Evolutionary conservation across 805 yeast species (phyloP).

Genomic region (Diddensiella caesifluorescens): DNA sequence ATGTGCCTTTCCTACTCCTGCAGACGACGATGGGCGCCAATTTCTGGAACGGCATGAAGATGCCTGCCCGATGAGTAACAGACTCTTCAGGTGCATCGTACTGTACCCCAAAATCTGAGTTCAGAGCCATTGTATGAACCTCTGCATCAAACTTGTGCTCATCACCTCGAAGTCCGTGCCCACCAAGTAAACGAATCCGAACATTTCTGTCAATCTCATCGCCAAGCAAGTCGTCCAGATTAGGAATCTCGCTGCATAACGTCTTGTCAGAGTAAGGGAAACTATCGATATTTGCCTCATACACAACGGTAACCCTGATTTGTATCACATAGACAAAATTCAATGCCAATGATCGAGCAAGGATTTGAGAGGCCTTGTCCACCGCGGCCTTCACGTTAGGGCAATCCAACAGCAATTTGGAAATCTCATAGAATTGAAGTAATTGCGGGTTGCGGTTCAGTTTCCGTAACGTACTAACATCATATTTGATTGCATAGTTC

Average conservation of each 20-base stretch:
- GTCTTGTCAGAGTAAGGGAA: not conserved
- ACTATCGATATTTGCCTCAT: not conserved
- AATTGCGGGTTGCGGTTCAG: constrained; percentile 17
- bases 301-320: constrained; percentile 15
- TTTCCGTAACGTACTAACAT: constrained; percentile 10
- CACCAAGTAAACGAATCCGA: constrained; percentile 18
- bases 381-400: constrained; percentile 22
- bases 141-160: constrained; percentile 17
- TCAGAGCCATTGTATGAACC: constrained; percentile 19
- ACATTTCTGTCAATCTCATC: constrained; percentile 10
- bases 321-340: constrained; percentile 27
- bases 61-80: constrained; percentile 18
- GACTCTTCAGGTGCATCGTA: constrained; percentile 18
- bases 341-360: constrained; percentile 23
- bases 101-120: constrained; percentile 20
- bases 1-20: no score
- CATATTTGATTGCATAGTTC: constrained; percentile 7
- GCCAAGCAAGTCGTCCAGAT: constrained; percentile 6
- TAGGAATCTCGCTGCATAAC: not conserved
- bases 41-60: constrained; percentile 24
- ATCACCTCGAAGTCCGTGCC: constrained; percentile 13
- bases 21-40: no score
- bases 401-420: constrained; percentile 23
- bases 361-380: constrained; percentile 26
- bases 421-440: constrained; percentile 26